phyloP scores from a whole-genome alignment of 1,139 yeast species.

The Yamadazyma songkhlaensis region DNA sequence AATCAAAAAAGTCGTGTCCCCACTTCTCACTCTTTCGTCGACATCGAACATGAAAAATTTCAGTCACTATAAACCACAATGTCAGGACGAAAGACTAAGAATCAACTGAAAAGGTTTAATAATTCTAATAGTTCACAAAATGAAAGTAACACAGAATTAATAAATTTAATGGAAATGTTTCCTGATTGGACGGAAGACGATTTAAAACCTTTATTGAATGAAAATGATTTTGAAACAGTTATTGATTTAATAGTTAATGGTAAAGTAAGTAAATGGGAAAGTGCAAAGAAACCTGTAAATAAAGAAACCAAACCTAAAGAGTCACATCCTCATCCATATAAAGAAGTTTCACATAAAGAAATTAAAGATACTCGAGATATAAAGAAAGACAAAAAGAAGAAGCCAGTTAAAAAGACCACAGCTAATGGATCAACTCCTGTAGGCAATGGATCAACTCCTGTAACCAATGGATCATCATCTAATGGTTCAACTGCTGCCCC shows the following conservation, averaged over 20 bases:
- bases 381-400: conserved; percentile 1
- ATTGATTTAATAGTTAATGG: conserved; percentile 88
- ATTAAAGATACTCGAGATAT: not conserved
- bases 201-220: conserved; percentile 69
- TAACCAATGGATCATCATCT: conserved; percentile 4
- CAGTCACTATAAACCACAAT: conserved; percentile 10
- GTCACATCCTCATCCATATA: conserved; percentile 3
- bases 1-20: not conserved
- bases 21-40: conserved; percentile 1
- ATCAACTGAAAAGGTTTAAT: conserved; percentile 46
- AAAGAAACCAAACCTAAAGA: conserved; percentile 4
- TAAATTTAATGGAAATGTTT: conserved; percentile 76
- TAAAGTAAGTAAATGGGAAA: conserved; percentile 60
- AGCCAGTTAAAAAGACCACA: conserved; percentile 8
- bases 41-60: conserved; percentile 5
- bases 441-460: no score
- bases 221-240: conserved; percentile 76
- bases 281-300: conserved; percentile 22
- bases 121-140: conserved; percentile 16
- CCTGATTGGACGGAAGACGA: conserved; percentile 95
- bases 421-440: not conserved
- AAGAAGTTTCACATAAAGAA: not conserved
- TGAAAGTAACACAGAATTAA: conserved; percentile 31
- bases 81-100: conserved; percentile 44
- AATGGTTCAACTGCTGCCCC: conserved; percentile 18